Evolutionary conservation across 1,284 basidiomycete species (phyloP).

Genomic region (Xanthoconium separans): DNA sequence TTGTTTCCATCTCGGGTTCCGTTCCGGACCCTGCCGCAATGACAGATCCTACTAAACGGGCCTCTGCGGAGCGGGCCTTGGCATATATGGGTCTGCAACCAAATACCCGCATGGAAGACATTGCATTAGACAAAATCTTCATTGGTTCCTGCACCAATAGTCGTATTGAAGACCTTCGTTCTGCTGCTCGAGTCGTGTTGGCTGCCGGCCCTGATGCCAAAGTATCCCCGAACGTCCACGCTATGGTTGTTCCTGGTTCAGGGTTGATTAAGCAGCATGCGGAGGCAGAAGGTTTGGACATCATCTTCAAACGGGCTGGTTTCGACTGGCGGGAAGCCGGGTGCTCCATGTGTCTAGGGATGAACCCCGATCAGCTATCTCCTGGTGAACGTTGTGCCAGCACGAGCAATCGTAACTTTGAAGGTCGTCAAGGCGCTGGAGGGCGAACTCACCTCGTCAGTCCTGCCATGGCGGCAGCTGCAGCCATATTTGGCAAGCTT

Average conservation of each 20-base stretch:
- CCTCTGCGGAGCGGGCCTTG: slow-evolving; percentile 79
- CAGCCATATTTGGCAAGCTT: slow-evolving; percentile 86
- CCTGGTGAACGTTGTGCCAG: slow-evolving; percentile 93
- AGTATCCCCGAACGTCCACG: slow-evolving; percentile 78
- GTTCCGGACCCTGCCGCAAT: slow-evolving; percentile 83
- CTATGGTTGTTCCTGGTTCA: slow-evolving; percentile 96
- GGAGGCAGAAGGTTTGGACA: slow-evolving; percentile 90
- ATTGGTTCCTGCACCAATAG: slow-evolving; percentile 98
- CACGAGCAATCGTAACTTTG: slow-evolving; percentile 97
- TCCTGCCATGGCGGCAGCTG: slow-evolving; percentile 95
- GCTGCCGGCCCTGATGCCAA: slow-evolving; percentile 76
- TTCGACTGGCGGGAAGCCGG: slow-evolving; percentile 98
- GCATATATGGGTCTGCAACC: slow-evolving; percentile 90
- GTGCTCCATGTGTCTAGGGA: slow-evolving; percentile 97
- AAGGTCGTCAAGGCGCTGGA: slow-evolving; percentile 75
- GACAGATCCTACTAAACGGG: slow-evolving; percentile 63
- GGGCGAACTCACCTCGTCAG: slow-evolving; percentile 92
- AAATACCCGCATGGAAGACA: slow-evolving; percentile 82
- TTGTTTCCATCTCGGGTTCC: slow-evolving; percentile 81
- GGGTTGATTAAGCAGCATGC: slow-evolving; percentile 94
- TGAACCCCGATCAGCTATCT: slow-evolving; percentile 94
- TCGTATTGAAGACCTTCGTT: slow-evolving; percentile 88
- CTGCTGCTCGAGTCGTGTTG: slow-evolving; percentile 78
- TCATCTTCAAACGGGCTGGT: slow-evolving; percentile 89
- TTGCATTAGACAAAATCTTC: slow-evolving; percentile 92